A percentile compares a stretch with the other conserved stretches of the same genome.
Conservation (phyloP, 495 filamentous ascomycete genomes). For the Astrothelium macrocarpum region DNA sequence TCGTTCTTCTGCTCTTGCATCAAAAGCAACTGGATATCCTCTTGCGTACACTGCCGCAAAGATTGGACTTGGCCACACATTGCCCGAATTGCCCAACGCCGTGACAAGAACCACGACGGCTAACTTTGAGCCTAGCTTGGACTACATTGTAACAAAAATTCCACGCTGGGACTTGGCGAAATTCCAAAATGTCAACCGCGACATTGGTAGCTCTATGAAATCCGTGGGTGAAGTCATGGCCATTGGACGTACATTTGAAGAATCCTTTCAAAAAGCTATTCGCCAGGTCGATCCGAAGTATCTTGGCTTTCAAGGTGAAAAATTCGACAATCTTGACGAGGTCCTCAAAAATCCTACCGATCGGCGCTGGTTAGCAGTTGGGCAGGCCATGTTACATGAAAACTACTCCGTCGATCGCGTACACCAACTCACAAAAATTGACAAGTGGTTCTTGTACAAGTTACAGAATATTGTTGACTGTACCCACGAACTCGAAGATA, state of each 20-base stretch:
- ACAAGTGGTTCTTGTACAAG: conserved; percentile 96
- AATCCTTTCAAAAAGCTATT: conserved; percentile 98
- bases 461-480: conserved; percentile 91
- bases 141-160: conserved; percentile 98
- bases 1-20: conserved; percentile 86
- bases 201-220: conserved; percentile 95
- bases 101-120: conserved; percentile 97
- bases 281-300: conserved; percentile 90
- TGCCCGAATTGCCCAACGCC: conserved; percentile 91
- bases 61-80: conserved; percentile 87
- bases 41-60: conserved; percentile 92
- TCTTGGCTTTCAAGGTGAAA: conserved; percentile 86
- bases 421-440: conserved; percentile 91
- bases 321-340: conserved; percentile 88
- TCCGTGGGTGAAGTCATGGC: conserved; percentile 99
- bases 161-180: conserved; percentile 95
- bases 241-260: conserved; percentile 94
- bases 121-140: conserved; percentile 94
- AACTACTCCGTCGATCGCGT: conserved; percentile 83
- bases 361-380: conserved; percentile 91
- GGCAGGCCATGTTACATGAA: conserved; percentile 96
- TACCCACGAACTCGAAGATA: conserved; percentile 72
- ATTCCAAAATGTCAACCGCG: conserved; percentile 96
- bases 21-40: conserved; percentile 94
- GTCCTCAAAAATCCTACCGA: conserved; percentile 86